Base-by-base conservation (phyloP, 768 basidiomycete species). In the Lentinula detonsa region DNA sequence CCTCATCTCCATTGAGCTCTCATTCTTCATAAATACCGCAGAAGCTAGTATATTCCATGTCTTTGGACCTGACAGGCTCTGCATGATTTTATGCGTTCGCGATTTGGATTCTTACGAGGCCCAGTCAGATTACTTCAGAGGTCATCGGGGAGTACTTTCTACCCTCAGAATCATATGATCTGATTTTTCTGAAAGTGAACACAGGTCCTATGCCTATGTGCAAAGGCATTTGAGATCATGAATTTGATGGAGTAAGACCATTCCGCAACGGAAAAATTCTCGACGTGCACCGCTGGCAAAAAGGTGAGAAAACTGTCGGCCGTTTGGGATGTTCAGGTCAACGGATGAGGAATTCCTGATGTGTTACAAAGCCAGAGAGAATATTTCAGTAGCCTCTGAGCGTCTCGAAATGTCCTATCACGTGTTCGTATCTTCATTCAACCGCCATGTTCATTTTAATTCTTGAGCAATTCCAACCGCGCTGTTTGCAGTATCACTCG, bases 161-260 rank as follows among this genome's bases (percentile, higher is more conserved):
- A 52, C 93, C 92, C 1, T 93, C 91, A 0, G 94, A 97, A 69
- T 88, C 95, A 0, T 93, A 86, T 64, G 91, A 93, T 69, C 78
- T 98, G 46, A 86, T 94, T 63, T 98, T 98, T 81, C 77, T 98
- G 60, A 95, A 95, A 71, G 90, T 91, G 8, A 91, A 90, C 74
- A 90, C 98, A 91, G 3, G 91, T 99, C 60, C 81, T 97, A 33
- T 95, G 95, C 60, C 81, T 97, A 33, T 95, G 95, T 66, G 87
- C 91, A 0, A 93, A 92, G 69, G 95, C 95, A 43, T 98, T 98
- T 67, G 95, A 98, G 73, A 96, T 98, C 67, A 98, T 98, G 91
- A 93, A 98, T 66, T 81, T 98, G 45, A 85, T 86, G 23, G 92
- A 95, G 91, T 96, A 76, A 49, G 4, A 93, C 93, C 2, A 92